Conservation (phyloP, 176 grass and related monocot species). For the Puya raimondii region DNA sequence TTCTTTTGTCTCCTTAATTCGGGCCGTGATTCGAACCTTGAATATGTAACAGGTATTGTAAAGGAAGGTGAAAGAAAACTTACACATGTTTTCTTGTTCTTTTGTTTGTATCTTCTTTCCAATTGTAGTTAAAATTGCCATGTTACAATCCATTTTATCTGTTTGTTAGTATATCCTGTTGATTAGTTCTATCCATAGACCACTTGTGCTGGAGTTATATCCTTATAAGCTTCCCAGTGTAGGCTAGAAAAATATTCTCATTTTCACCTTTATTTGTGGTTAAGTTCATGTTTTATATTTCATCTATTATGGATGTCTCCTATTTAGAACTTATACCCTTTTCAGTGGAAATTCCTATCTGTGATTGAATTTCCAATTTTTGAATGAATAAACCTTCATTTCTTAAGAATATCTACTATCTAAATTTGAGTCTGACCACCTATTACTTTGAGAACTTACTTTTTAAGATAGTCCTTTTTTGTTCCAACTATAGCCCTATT, state of each 20-base stretch:
- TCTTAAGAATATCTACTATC: too few species aligned
- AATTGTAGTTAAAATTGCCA: neutral
- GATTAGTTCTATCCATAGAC: too few species aligned
- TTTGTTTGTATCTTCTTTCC: neutral
- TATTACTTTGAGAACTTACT: neutral
- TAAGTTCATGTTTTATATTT: neutral
- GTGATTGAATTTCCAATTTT: too few species aligned
- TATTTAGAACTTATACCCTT: too few species aligned
- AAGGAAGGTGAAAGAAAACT: constrained; percentile 2
- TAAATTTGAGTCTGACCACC: neutral
- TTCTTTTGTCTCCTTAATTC: neutral
- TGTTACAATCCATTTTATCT: neutral
- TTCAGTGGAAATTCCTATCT: too few species aligned
- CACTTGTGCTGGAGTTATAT: neutral
- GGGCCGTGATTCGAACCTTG: neutral
- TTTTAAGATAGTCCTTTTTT: neutral
- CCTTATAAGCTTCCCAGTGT: neutral
- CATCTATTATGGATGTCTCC: too few species aligned
- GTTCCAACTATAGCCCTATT: neutral
- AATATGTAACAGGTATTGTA: neutral
- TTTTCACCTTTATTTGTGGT: neutral
- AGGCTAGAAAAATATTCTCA: neutral
- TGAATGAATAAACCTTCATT: too few species aligned
- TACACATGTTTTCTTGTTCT: neutral
- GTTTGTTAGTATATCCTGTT: too few species aligned